Evolutionary conservation across 371 early-diverging fungal species (phyloP), one percentile per base, ranked within the genome.

Genomic region (Rozella allomycis): DNA sequence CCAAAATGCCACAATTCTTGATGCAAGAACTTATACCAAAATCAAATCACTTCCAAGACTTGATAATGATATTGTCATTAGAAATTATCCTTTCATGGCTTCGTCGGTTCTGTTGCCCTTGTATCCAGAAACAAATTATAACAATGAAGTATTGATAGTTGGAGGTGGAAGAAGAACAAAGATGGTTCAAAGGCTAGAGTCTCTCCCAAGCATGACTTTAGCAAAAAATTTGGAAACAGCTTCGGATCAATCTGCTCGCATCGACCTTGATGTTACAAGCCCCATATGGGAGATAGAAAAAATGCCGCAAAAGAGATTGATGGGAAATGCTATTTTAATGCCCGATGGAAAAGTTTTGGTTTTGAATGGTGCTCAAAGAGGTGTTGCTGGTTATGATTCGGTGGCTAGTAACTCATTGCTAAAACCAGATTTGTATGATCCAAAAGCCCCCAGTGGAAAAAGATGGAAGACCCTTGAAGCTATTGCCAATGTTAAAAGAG

Each of bases 1-100:
- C n/a, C n/a, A n/a, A n/a, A n/a, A n/a, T n/a, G n/a, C n/a, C n/a
- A n/a, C n/a, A n/a, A n/a, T n/a, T n/a, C n/a, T n/a, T n/a, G n/a
- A n/a, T n/a, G n/a, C n/a, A n/a, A n/a, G n/a, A n/a, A n/a, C n/a
- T n/a, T n/a, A n/a, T n/a, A n/a, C n/a, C n/a, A n/a, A n/a, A n/a
- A n/a, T n/a, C n/a, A n/a, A n/a, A n/a, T n/a, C n/a, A n/a, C n/a
- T n/a, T n/a, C n/a, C n/a, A n/a, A n/a, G n/a, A n/a, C n/a, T n/a
- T n/a, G n/a, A n/a, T n/a, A n/a, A n/a, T n/a, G n/a, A n/a, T n/a
- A n/a, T n/a, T n/a, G n/a, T n/a, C n/a, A n/a, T n/a, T n/a, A n/a
- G 74, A 7, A 60, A 65, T 19, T 71, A 71, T 31, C 74, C 74
- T 4, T 44, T 62, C n/a, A 60, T 68, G 0, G 68, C 60, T 8